phyloP scores from a whole-genome alignment of 2,329 filamentous ascomycete genomes.

The Emmonsiellopsis sp. region DNA sequence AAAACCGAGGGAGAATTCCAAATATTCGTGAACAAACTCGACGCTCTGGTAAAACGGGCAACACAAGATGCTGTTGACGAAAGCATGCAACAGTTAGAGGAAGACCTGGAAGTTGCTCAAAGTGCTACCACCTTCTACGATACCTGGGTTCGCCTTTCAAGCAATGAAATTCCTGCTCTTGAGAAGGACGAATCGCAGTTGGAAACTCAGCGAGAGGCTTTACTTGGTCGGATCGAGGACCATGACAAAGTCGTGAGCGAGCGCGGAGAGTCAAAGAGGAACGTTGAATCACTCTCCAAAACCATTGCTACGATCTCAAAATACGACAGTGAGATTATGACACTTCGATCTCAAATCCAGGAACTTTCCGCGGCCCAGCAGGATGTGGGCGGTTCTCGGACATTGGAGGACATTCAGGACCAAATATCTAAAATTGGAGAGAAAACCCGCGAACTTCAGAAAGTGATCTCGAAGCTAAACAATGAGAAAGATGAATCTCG shows the following conservation, averaged over 20 bases:
- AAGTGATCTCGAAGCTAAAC: slow-evolving; percentile 55
- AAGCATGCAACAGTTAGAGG: slow-evolving; percentile 53
- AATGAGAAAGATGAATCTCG: slow-evolving; percentile 63
- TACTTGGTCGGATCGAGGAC: slow-evolving; percentile 56
- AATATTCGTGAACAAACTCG: slow-evolving; percentile 57
- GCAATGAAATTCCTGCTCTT: slow-evolving; percentile 60
- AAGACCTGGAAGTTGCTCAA: slow-evolving; percentile 53
- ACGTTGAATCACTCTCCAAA: slow-evolving; percentile 66
- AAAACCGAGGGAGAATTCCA: slow-evolving; percentile 50
- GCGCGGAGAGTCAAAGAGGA: slow-evolving; percentile 55
- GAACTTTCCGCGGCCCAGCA: slow-evolving; percentile 69
- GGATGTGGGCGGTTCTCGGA: slow-evolving; percentile 54
- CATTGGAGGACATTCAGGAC: slow-evolving; percentile 75
- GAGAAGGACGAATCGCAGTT: slow-evolving; percentile 54
- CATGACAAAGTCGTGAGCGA: slow-evolving; percentile 59
- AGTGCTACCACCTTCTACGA: slow-evolving; percentile 62
- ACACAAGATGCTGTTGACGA: slow-evolving; percentile 51
- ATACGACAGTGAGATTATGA: slow-evolving; percentile 61
- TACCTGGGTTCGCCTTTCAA: slow-evolving; percentile 58
- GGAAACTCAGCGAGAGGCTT: slow-evolving; percentile 52
- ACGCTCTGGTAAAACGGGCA: slow-evolving; percentile 43
- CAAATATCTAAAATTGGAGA: slow-evolving; percentile 60
- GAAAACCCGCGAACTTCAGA: slow-evolving; percentile 56
- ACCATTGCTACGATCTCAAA: slow-evolving; percentile 68
- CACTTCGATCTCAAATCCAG: slow-evolving; percentile 63